Conservation (phyloP, 768 basidiomycete genomes). For the Arthromyces matolae region DNA sequence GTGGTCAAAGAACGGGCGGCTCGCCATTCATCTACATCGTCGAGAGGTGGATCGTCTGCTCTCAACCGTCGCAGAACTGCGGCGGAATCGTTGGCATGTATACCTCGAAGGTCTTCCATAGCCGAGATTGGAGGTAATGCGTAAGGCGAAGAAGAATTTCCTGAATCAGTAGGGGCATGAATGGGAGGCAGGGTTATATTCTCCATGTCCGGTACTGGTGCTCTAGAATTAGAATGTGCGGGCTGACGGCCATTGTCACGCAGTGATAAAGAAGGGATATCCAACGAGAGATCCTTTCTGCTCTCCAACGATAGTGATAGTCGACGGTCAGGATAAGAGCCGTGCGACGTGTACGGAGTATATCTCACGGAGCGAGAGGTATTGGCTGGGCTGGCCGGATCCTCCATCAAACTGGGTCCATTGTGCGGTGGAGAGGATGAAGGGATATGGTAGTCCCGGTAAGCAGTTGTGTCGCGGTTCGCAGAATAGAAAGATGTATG, state of each 20-base stretch:
- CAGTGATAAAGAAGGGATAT: constrained; percentile 29
- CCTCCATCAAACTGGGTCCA: constrained; percentile 8
- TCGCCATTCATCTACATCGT: constrained; percentile 29
- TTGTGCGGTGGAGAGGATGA: constrained; percentile 2
- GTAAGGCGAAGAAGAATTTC: constrained; percentile 37
- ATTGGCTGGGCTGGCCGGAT: constrained; percentile 9
- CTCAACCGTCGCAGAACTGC: constrained; percentile 64
- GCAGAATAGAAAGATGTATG: constrained; percentile 14
- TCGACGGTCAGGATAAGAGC: constrained; percentile 24
- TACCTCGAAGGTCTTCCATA: constrained; percentile 58
- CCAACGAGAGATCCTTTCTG: constrained; percentile 27
- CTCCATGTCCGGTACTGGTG: constrained; percentile 18
- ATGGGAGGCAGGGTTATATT: constrained; percentile 41
- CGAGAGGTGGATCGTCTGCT: constrained; percentile 44
- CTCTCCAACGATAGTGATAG: constrained; percentile 14
- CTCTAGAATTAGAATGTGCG: neutral
- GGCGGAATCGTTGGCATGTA: constrained; percentile 52
- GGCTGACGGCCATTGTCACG: constrained; percentile 11
- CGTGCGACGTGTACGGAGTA: constrained; percentile 23
- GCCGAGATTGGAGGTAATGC: constrained; percentile 68
- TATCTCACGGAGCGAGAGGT: constrained; percentile 18
- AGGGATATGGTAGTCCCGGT: constrained; percentile 15
- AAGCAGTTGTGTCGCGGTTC: constrained; percentile 10
- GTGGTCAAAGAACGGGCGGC: too few species aligned
- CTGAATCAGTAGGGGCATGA: constrained; percentile 25